Conservation (phyloP, 1,139 yeast genomes). For the Pichia sp. region DNA sequence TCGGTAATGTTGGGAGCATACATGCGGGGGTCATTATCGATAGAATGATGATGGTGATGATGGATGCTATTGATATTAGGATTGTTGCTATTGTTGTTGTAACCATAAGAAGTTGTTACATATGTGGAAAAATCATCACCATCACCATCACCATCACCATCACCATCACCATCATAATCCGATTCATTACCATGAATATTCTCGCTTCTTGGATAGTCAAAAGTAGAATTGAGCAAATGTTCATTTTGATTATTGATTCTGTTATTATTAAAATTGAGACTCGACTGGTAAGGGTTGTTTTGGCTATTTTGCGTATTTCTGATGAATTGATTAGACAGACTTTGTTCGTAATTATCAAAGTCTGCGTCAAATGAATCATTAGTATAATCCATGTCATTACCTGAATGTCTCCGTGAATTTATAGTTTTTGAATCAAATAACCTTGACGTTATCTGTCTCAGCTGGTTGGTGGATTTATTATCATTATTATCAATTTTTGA, state of each 20-base stretch:
- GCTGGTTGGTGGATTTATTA: constrained; percentile 24
- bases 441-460: constrained; percentile 63
- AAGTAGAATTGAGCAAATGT: background rate
- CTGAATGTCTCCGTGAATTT: constrained; percentile 64
- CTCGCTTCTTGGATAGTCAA: background rate
- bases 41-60: background rate
- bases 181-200: too few relatives aligned
- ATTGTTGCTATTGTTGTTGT: background rate
- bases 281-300: background rate
- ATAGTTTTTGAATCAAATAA: constrained; percentile 65
- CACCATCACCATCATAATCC: too few relatives aligned
- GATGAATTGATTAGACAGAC: constrained; percentile 3
- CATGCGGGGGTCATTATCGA: background rate
- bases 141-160: too few relatives aligned
- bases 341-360: constrained; percentile 17
- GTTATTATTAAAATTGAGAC: constrained; percentile 1
- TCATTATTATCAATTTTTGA: constrained; percentile 4
- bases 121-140: too few relatives aligned
- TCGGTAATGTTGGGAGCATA: constrained; percentile 5
- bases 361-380: constrained; percentile 20
- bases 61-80: background rate
- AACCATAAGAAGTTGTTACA: too few relatives aligned
- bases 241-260: background rate
- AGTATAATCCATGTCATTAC: constrained; percentile 36
- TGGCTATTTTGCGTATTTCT: too few relatives aligned